Conservation (phyloP, 2,329 filamentous ascomycete genomes). For the Nothopassalora personata region DNA sequence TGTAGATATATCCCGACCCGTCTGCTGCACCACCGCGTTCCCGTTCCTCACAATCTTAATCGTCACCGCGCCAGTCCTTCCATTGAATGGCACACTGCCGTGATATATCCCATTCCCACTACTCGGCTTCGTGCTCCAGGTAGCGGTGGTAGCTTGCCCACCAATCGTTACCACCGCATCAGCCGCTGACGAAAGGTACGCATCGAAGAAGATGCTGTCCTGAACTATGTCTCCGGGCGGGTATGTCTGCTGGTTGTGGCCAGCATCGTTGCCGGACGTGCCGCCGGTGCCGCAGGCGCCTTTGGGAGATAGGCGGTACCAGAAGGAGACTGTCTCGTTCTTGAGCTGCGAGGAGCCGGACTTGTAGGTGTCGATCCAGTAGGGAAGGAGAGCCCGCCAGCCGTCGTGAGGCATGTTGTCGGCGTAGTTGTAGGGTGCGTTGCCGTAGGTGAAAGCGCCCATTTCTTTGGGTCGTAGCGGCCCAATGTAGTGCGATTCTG, state of each 20-base stretch:
- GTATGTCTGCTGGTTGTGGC: slow-evolving; percentile 14
- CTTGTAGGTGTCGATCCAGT: slow-evolving; percentile 50
- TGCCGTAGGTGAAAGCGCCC: slow-evolving; percentile 10
- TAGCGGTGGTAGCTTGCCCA: slow-evolving; percentile 26
- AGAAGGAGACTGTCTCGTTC: slow-evolving; percentile 35
- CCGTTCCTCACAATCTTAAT: slow-evolving; percentile 18
- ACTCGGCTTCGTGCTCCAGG: slow-evolving; percentile 6
- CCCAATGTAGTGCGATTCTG: slow-evolving; percentile 51
- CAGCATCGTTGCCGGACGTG: slow-evolving; percentile 35
- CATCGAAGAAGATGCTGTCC: slow-evolving; percentile 44
- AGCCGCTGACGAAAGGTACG: slow-evolving; percentile 26
- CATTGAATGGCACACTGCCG: slow-evolving; percentile 33
- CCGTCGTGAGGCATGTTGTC: slow-evolving; percentile 46
- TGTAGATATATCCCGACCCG: slow-evolving; percentile 36
- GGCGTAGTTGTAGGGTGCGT: slow-evolving; percentile 48
- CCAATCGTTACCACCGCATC: slow-evolving; percentile 38
- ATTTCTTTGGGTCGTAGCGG: slow-evolving; percentile 24
- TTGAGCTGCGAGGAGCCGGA: slow-evolving; percentile 33
- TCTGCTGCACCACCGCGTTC: slow-evolving; percentile 21
- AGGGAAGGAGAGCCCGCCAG: slow-evolving; percentile 48
- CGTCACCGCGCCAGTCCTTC: slow-evolving; percentile 36
- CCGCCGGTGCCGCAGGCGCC: slow-evolving; percentile 36
- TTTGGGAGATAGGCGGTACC: slow-evolving; percentile 38
- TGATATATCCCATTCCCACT: slow-evolving; percentile 16
- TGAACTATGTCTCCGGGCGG: slow-evolving; percentile 32